These are phyloP conservation scores for Apiotrichum sp. DNA, from an alignment of 1,284 basidiomycete species.

Conservation along the genomic window DNA sequence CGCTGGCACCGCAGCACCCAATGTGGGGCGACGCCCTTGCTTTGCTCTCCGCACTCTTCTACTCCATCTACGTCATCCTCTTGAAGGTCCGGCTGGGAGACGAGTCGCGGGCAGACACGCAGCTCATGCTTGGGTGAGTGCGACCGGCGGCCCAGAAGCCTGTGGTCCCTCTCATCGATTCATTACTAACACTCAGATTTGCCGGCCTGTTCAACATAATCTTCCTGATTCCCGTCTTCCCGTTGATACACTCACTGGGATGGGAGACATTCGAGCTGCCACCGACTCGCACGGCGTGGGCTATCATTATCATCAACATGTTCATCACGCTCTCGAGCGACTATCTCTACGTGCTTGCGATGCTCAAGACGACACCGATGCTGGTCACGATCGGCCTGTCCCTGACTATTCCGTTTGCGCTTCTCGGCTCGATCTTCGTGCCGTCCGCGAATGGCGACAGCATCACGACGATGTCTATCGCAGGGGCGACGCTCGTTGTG, in stretches of 20 bases:
- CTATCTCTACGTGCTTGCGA: constrained; percentile 78
- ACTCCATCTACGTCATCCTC: constrained; percentile 85
- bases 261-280: constrained; percentile 75
- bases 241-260: constrained; percentile 70
- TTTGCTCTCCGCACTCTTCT: constrained; percentile 74
- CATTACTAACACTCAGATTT: constrained; percentile 49
- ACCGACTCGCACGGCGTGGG: constrained; percentile 54
- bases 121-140: constrained; percentile 72
- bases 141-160: too few species aligned
- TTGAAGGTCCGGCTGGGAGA: constrained; percentile 79
- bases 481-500: constrained; percentile 57
- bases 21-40: constrained; percentile 73
- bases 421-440: constrained; percentile 41
- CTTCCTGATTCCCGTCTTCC: constrained; percentile 70
- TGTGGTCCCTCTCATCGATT: not conserved
- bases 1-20: constrained; percentile 26
- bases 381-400: constrained; percentile 83
- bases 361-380: constrained; percentile 93
- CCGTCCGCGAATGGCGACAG: constrained; percentile 28
- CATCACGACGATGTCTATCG: constrained; percentile 55
- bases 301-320: constrained; percentile 76
- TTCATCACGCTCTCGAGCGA: constrained; percentile 75
- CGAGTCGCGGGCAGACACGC: constrained; percentile 85
- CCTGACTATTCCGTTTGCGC: constrained; percentile 68
- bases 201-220: constrained; percentile 86